A percentile compares a stretch with the other conserved stretches of the same genome.
Evolutionary conservation across 73 alveolate genomes (phyloP).

Genomic region (Paramecium biaurelia): DNA sequence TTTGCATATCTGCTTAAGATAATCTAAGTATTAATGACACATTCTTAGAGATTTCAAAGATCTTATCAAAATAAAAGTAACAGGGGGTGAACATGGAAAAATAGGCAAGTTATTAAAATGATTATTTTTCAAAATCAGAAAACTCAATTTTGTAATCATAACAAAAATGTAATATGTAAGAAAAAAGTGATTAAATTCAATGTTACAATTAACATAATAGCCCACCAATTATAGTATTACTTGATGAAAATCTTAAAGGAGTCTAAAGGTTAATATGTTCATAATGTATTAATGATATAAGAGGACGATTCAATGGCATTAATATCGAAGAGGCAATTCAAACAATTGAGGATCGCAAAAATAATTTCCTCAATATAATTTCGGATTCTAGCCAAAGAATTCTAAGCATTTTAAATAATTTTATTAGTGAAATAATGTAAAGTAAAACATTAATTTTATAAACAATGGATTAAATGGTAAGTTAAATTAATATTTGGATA

Average conservation of each 20-base stretch:
- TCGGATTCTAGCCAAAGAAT: not conserved
- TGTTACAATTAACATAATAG: not conserved
- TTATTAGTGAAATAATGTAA: not conserved
- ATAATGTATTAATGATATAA: not conserved
- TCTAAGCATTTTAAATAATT: not conserved
- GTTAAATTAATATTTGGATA: not conserved
- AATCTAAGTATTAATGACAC: not conserved
- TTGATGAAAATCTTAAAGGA: not conserved
- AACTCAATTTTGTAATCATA: not conserved
- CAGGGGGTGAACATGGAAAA: not conserved
- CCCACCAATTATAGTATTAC: not conserved
- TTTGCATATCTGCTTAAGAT: not conserved
- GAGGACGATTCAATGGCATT: not conserved
- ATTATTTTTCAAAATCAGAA: not conserved
- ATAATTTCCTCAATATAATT: not conserved
- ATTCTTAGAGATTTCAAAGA: not conserved
- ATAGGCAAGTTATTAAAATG: not conserved
- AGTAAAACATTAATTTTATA: not conserved
- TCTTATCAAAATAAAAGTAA: not conserved
- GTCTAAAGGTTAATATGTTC: not conserved
- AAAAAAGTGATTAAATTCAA: not conserved
- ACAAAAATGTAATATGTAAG: not conserved
- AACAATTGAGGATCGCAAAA: not conserved
- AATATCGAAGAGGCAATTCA: not conserved
- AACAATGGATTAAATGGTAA: not conserved